Conservation (phyloP, 306 rosid species). For the Rosa lucieae region DNA sequence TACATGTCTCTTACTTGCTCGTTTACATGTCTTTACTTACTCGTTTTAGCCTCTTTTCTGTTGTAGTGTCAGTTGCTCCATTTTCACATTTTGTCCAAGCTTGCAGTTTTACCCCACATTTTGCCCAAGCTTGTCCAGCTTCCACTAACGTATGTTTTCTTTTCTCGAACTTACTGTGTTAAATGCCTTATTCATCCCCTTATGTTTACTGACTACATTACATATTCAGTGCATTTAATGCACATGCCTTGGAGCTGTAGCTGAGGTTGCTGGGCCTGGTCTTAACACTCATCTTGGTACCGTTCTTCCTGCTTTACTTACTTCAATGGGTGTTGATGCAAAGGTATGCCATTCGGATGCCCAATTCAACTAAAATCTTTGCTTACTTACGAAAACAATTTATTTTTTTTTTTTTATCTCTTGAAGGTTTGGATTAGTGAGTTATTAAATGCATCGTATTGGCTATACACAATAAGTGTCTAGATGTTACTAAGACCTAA, state of each 20-base stretch:
- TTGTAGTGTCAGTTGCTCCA: conserved; percentile 78
- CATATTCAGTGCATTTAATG: conserved; percentile 76
- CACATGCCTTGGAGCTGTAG: conserved; percentile 99
- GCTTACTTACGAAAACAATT: neutral
- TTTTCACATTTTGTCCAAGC: too few species aligned
- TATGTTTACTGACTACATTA: conserved; percentile 16
- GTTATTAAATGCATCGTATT: neutral
- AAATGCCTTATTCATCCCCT: conserved; percentile 1
- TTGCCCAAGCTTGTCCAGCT: conserved; percentile 91
- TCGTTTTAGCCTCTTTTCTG: too few species aligned
- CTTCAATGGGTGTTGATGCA: conserved; percentile 74
- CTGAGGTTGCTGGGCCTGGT: conserved; percentile 97
- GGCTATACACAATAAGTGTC: neutral
- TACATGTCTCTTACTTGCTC: neutral
- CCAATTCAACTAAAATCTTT: neutral
- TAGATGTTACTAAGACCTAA: neutral
- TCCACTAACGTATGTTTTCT: conserved; percentile 75
- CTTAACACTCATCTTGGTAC: conserved; percentile 79
- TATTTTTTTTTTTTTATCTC: neutral
- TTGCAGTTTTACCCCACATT: conserved; percentile 92
- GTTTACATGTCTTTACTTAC: too few species aligned
- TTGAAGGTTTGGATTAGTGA: neutral
- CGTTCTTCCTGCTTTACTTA: conserved; percentile 85
- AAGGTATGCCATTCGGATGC: conserved; percentile 42
- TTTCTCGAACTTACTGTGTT: conserved; percentile 21